These are phyloP conservation scores for Rhizoclosmatium globosum DNA, from an alignment of 192 early-diverging fungal genomes.

Conservation along the genomic window DNA sequence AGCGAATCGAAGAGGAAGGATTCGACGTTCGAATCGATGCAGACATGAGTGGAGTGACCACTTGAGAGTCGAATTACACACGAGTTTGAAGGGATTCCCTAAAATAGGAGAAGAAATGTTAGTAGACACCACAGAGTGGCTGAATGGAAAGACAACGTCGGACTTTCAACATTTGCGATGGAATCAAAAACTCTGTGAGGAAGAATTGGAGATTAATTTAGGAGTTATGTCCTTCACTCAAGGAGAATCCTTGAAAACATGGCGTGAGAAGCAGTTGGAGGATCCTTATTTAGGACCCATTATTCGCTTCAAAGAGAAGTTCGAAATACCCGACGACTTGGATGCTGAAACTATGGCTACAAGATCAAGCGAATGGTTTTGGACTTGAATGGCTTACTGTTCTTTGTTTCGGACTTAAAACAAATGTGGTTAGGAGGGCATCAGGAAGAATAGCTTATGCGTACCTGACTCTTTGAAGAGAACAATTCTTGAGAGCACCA, in stretches of 20 bases:
- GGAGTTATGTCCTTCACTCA: background rate
- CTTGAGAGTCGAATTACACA: background rate
- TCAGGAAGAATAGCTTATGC: constrained; percentile 1
- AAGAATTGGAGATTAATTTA: background rate
- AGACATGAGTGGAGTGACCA: background rate
- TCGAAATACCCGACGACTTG: background rate
- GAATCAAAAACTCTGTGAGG: background rate
- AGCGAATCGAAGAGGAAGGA: background rate
- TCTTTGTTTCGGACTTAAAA: background rate
- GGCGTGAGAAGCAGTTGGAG: background rate
- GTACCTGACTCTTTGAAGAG: background rate
- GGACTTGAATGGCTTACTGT: background rate
- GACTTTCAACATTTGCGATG: background rate
- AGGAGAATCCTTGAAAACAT: background rate
- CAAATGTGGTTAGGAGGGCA: background rate
- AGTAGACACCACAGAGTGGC: background rate
- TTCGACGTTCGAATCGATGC: background rate
- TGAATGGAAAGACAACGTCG: background rate
- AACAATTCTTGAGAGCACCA: background rate
- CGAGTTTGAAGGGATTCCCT: background rate
- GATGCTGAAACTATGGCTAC: background rate
- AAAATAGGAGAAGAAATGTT: background rate
- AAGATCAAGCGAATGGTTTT: background rate
- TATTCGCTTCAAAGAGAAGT: background rate
- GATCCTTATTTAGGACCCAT: background rate